Conservation (phyloP, 179 eudicot genomes). For the Sideroxylon spinosum region DNA sequence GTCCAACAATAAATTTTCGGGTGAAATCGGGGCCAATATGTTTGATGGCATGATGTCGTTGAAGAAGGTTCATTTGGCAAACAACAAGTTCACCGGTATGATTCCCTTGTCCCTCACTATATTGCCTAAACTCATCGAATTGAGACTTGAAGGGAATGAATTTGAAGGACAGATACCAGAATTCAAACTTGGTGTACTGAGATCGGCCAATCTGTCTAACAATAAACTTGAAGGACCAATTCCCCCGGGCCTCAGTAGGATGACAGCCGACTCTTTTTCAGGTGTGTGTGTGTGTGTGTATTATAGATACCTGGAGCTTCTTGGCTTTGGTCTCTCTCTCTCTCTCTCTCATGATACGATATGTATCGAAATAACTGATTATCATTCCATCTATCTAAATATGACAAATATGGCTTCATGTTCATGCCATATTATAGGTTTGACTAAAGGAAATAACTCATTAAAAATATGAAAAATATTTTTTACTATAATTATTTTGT, state of each 20-base stretch:
- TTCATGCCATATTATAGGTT: too few relatives aligned
- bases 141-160: slow-evolving; percentile 50
- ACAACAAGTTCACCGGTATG: slow-evolving; percentile 45
- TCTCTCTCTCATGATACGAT: too few relatives aligned
- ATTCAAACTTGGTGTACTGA: slow-evolving; percentile 35
- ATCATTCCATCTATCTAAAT: too few relatives aligned
- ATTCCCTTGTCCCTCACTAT: slow-evolving; percentile 48
- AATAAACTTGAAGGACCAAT: slow-evolving; percentile 44
- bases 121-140: slow-evolving; percentile 51
- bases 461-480: too few relatives aligned
- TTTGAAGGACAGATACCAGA: slow-evolving; percentile 60
- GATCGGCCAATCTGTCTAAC: slow-evolving; percentile 37
- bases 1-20: slow-evolving; percentile 52
- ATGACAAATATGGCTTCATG: too few relatives aligned
- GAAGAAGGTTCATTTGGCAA: slow-evolving; percentile 44
- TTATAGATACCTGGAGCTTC: too few relatives aligned
- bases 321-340: too few relatives aligned
- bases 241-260: slow-evolving; percentile 32
- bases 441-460: too few relatives aligned
- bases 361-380: too few relatives aligned
- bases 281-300: slow-evolving; percentile 5
- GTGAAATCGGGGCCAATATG: slow-evolving; percentile 42
- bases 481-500: too few relatives aligned
- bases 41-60: slow-evolving; percentile 48
- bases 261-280: slow-evolving; percentile 25